phyloP scores from a whole-genome alignment of 2,329 filamentous ascomycete genomes.

The Diaporthe helianthi region DNA sequence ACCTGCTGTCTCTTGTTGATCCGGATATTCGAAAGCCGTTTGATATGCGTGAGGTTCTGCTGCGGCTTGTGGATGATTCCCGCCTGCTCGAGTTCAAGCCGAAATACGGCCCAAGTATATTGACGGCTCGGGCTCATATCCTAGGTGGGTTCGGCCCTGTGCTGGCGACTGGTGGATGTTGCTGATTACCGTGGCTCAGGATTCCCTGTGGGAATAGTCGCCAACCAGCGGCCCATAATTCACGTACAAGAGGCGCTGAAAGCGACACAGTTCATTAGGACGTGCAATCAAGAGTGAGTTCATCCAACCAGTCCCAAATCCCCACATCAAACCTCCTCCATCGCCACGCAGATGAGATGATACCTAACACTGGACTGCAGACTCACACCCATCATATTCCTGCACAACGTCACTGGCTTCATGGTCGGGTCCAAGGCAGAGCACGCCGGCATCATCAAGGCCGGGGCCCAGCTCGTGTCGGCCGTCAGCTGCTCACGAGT shows the following conservation, averaged over 20 bases:
- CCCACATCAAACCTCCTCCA: not conserved
- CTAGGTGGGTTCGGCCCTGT: not conserved
- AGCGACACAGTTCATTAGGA: constrained; percentile 50
- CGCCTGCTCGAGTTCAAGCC: constrained; percentile 4
- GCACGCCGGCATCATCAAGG: constrained; percentile 51
- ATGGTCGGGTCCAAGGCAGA: constrained; percentile 56
- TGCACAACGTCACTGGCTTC: constrained; percentile 57
- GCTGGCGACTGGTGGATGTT: no score
- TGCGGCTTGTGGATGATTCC: not conserved
- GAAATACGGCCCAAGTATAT: not conserved
- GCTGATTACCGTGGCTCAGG: not conserved
- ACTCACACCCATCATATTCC: constrained; percentile 50
- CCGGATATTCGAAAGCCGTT: not conserved
- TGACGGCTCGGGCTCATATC: not conserved
- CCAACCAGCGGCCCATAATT: not conserved
- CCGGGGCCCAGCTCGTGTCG: constrained; percentile 52
- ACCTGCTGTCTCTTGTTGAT: not conserved
- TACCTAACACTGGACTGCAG: constrained; percentile 29
- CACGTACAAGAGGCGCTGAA: constrained; percentile 47
- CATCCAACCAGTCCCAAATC: no score
- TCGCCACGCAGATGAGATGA: no score
- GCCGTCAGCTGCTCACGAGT: constrained; percentile 52
- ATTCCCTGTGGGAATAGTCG: not conserved
- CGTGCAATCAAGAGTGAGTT: constrained; percentile 51
- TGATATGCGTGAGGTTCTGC: not conserved